These are phyloP conservation scores for Gamarada debralockiae DNA, from an alignment of 495 filamentous ascomycete genomes.

Conservation along the genomic window DNA sequence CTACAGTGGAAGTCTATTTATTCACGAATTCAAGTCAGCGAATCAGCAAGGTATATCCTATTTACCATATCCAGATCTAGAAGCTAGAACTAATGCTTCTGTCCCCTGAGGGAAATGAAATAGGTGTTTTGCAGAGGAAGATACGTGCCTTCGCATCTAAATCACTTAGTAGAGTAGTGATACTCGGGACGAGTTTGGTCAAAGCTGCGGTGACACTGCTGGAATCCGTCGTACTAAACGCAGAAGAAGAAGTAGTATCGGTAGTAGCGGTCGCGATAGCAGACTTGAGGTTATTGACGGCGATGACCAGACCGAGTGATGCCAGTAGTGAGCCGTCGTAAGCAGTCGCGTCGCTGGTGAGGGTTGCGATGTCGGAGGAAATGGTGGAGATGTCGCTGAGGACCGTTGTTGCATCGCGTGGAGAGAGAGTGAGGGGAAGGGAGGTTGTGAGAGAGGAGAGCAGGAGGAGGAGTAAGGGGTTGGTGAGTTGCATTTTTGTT, in stretches of 20 bases:
- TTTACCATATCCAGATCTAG: too few relatives aligned
- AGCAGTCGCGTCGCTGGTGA: neutral
- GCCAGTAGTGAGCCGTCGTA: neutral
- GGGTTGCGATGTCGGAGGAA: constrained; percentile 3
- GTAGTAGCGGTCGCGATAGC: neutral
- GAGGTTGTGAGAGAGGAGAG: neutral
- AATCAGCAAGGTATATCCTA: too few relatives aligned
- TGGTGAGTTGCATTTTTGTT: constrained; percentile 12
- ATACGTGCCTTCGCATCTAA: constrained; percentile 7
- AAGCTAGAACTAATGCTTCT: too few relatives aligned
- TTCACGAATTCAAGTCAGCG: too few relatives aligned
- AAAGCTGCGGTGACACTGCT: neutral
- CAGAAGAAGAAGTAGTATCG: constrained; percentile 4
- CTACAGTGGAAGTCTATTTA: constrained; percentile 7
- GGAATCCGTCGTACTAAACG: constrained; percentile 6
- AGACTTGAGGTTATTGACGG: constrained; percentile 2
- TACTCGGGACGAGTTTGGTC: neutral
- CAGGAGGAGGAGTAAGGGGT: neutral
- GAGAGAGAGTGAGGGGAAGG: neutral
- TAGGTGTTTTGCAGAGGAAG: neutral
- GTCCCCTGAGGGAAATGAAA: too few relatives aligned
- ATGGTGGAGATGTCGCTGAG: constrained; percentile 5
- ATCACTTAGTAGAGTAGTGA: constrained; percentile 6
- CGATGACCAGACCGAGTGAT: constrained; percentile 1
- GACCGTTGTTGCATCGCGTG: constrained; percentile 2